Base-by-base conservation (phyloP, 208 protist genomes). In the Vickermania spadyakhi region DNA sequence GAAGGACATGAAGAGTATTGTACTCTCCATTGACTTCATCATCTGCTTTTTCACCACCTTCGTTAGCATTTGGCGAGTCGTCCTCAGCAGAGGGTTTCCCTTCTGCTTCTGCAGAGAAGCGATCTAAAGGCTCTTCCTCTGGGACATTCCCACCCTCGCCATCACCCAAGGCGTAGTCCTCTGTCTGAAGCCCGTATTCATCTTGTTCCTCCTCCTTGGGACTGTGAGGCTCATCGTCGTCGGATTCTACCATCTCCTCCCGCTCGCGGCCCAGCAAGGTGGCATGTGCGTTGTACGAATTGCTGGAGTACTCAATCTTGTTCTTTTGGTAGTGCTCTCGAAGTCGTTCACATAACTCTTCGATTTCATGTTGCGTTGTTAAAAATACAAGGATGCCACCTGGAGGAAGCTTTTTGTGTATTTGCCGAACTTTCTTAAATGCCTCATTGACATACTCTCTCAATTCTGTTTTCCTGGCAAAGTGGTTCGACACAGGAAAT, bases 311-410 rank as follows among this genome's bases (percentile, higher is more conserved):
- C 60, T 92, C 83, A 62, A 94, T 88, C 56, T 73, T 74, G 1
- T 78, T 93, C 36, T 85, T 82, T 13, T 68, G 58, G 68, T 96
- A 97, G 59, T 90, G 64, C n/a, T 66, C 28, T 31, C 86, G 79
- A 21, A 99, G 72, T 14, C 83, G 86, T 0, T 64, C 45, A 66
- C 91, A 96, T 5, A 98, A 53, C 7, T 81, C 62, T 58, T 97
- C 82, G 63, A 99, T 98, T 66, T 99, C 98, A 26, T 87, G 54
- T 67, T 98, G 94, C 5, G 97, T 98, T 27, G 96, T 96, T 36
- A 99, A 66, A 70, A 99, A 99, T 3, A 99, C 83, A 1, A 99
- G 88, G 45, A 99, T 96, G 49, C 96, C 97, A 29, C 98, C 98
- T 5, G 79, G 77, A 0, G 98, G 98, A n/a, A 99, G 77, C 54